Base-by-base conservation (phyloP, 306 rosid genomes). In the Vigna reflexopilosa region DNA sequence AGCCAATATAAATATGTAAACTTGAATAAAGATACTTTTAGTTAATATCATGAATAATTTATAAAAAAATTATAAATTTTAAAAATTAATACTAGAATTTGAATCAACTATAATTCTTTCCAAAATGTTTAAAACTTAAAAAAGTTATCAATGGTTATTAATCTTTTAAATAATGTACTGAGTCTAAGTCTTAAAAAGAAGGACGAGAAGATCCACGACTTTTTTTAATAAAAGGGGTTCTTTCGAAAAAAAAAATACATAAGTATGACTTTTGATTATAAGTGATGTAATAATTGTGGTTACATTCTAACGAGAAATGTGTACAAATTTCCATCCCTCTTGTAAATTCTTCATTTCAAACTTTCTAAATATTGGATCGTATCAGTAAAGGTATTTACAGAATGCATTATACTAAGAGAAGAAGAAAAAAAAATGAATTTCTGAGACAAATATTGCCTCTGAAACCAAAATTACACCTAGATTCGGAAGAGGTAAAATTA, bases 401-500 rank as follows among this genome's bases (percentile, higher is more conserved):
- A 52, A 65, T 1, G 26, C 9, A 62, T 59, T 49, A 73, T 56
- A 50, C 71, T 79, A 55, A 48, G 70, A 61, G 79, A 65, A 82
- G 67, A 79, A 65, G 67, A 81, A 58, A 57, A 56, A 56, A 80
- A 40, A 71, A 72, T 58, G 73, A 48, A 59, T 50, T 44, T 16
- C 72, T 26, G 73, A 76, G 79, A 49, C 36, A 67, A 73, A 78
- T 48, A 34, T 74, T 61, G 70, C 66, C 40, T 51, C 44, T 65
- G 45, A 81, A 80, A 44, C 34, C 34, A 30, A 30, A 30, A 30
- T 30, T 30, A 30, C 64, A 72, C 69, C 86, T 69, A 83, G 71
- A 78, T 81, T 72, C 80, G 72, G 62, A 83, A 85, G 51, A 72
- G 65, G 69, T 36, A 52, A 11, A 34, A 24, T 26, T 57, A 57